Evolutionary conservation across 228 moss, liverwort and hornwort genomes (phyloP).

Genomic region (Sphagnum magellanicum): DNA sequence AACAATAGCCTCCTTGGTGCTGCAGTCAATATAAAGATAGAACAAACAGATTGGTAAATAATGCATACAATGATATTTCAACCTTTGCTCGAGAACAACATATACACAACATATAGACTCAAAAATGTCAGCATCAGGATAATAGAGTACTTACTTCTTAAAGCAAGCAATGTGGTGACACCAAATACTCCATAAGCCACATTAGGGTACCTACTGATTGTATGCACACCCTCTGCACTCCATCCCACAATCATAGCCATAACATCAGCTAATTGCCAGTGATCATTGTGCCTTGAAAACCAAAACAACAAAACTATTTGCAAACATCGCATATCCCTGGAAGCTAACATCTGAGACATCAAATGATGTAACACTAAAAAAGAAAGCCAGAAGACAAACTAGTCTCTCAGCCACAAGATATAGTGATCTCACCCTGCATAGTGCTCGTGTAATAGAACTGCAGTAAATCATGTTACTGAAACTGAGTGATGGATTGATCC

Average conservation of each 20-base stretch:
- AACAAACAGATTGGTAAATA: background rate
- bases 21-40: constrained; percentile 17
- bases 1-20: constrained; percentile 86
- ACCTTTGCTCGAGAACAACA: background rate
- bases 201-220: constrained; percentile 63
- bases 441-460: background rate
- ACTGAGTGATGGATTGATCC: no score
- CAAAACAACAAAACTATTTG: background rate
- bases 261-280: constrained; percentile 2
- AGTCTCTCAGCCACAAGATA: background rate
- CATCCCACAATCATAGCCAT: constrained; percentile 3
- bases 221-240: constrained; percentile 71
- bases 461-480: no score
- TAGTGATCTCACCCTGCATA: background rate
- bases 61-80: background rate
- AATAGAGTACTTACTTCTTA: constrained; percentile 63
- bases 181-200: constrained; percentile 63
- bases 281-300: constrained; percentile 1
- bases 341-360: background rate
- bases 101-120: background rate
- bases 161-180: constrained; percentile 54
- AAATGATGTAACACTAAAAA: no score
- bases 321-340: background rate
- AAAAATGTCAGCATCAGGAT: background rate
- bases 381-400: background rate